Conservation (phyloP, 148 eudicot species). For the Euryodendron excelsum region DNA sequence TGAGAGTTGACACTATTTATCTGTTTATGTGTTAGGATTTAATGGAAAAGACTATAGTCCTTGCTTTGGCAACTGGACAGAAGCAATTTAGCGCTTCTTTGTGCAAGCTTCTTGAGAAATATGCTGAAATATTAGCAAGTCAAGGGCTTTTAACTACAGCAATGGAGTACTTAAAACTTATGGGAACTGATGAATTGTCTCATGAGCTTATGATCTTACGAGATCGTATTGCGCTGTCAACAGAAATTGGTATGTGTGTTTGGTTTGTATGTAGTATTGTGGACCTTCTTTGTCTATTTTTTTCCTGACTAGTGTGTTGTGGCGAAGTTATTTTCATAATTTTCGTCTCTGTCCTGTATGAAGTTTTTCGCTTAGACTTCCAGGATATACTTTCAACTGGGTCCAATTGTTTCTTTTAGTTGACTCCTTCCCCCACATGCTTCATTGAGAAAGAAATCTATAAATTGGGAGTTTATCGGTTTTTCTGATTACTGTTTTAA, state of each 20-base stretch:
- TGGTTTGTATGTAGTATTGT: background rate
- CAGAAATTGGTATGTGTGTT: slow-evolving; percentile 56
- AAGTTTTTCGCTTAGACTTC: background rate
- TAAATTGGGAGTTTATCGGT: background rate
- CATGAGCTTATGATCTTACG: slow-evolving; percentile 80
- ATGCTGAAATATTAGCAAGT: slow-evolving; percentile 96
- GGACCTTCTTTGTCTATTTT: background rate
- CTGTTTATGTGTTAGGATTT: slow-evolving; percentile 55
- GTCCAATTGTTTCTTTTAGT: background rate
- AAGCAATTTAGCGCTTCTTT: slow-evolving; percentile 82
- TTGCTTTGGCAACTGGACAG: slow-evolving; percentile 93
- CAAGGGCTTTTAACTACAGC: slow-evolving; percentile 93
- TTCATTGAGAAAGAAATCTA: slow-evolving; percentile 4
- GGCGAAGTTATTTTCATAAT: too few relatives aligned
- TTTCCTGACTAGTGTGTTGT: background rate
- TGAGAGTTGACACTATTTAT: background rate
- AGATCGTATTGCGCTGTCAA: slow-evolving; percentile 75
- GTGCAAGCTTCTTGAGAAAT: slow-evolving; percentile 91
- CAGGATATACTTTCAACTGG: background rate
- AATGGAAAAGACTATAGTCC: slow-evolving; percentile 94
- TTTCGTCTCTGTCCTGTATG: background rate
- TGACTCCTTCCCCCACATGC: background rate
- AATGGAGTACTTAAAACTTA: slow-evolving; percentile 78
- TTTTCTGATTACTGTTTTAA: background rate
- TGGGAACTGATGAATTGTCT: slow-evolving; percentile 82